phyloP scores from a whole-genome alignment of 1,139 yeast species.

The Citeromyces hawaiiensis region DNA sequence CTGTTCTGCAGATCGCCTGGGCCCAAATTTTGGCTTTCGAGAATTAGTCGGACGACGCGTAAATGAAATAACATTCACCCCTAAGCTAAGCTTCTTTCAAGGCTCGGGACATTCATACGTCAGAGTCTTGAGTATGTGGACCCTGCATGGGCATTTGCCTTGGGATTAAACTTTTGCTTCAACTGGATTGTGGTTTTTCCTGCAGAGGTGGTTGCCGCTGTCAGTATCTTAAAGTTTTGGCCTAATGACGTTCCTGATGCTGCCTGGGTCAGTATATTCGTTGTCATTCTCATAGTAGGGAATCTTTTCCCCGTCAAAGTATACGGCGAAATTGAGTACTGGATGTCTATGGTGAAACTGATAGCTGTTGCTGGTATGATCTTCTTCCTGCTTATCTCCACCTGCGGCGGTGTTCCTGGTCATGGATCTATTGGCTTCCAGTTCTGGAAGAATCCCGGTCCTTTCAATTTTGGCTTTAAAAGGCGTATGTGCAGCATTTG shows the following conservation, averaged over 20 bases:
- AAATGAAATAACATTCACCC: too few species aligned
- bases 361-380: slow-evolving; percentile 1
- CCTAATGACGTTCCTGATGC: slow-evolving; percentile 55
- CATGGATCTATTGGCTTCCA: slow-evolving; percentile 14
- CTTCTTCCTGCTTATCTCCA: neutral
- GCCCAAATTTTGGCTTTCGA: too few species aligned
- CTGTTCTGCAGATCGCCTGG: too few species aligned
- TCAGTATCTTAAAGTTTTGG: slow-evolving; percentile 69
- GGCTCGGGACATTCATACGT: slow-evolving; percentile 33
- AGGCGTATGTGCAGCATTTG: slow-evolving; percentile 21
- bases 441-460: slow-evolving; percentile 14
- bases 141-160: neutral
- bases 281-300: slow-evolving; percentile 31
- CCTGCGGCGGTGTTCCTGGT: neutral
- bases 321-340: slow-evolving; percentile 15
- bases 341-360: slow-evolving; percentile 1
- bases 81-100: too few species aligned
- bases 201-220: neutral
- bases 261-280: slow-evolving; percentile 67
- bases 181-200: neutral
- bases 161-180: neutral
- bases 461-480: slow-evolving; percentile 27
- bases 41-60: too few species aligned
- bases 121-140: slow-evolving; percentile 31
- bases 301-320: slow-evolving; percentile 50